Evolutionary conservation across 257 asterid genomes (phyloP), one percentile per base, ranked within the genome.

Genomic region (Penstemon newberryi): DNA sequence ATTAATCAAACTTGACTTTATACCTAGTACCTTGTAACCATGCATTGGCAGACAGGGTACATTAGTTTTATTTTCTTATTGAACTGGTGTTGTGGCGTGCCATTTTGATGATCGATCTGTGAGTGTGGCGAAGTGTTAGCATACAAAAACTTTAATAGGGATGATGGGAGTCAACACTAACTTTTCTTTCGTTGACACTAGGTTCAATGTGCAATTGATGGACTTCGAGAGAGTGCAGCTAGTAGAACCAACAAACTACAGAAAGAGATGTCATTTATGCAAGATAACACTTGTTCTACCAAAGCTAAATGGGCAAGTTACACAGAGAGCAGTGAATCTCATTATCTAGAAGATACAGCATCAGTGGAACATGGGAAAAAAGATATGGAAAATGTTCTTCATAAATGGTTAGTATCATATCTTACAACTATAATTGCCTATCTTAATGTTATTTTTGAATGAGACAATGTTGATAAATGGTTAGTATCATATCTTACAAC

Each of bases 191-290:
- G 9, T 36, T 57, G 74, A 40, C 40, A 47, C 74, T 67, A 94
- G 99, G 99, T 94, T 68, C 88, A 87, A 81, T 69, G 80, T 67
- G 86, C 95, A 56, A 79, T 94, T 70, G 88, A 75, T 72, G 94
- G 83, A 71, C 91, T 94, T 65, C 87, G 96, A 5, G 90, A 86
- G 83, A 82, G 82, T 80, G 87, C 96, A 70, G 85, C 88, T 77
- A 87, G 76, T 66, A 86, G 96, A 80, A 89, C 95, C 65, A 67
- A 73, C 62, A 81, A 79, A 75, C 55, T 94, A 69, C 96, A 94
- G 70, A 87, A 89, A 76, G 98, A 94, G 88, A 89, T 89, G 97
- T 87, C 94, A 39, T 77, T 81, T 19, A 86, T 94, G 96, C 94
- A 91, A 72, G 84, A 83, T 66, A 85, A 82, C 4, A 86, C 91